These are phyloP conservation scores for Physcomitrellopsis africana DNA, from an alignment of 225 moss, liverwort and hornwort species.

Conservation along the genomic window DNA sequence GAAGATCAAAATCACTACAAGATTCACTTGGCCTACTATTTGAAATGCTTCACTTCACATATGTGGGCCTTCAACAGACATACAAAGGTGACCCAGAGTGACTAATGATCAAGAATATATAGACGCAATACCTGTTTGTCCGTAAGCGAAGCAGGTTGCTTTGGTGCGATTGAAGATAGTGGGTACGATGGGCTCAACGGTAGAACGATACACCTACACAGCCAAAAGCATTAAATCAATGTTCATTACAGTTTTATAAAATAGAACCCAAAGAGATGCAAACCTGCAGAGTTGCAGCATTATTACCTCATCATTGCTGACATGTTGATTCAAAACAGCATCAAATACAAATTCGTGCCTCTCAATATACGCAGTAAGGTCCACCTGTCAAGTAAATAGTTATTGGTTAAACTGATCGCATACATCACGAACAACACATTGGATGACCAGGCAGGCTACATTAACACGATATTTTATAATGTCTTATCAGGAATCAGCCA, in stretches of 20 bases:
- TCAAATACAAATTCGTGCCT: constrained; percentile 85
- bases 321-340: constrained; percentile 80
- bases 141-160: constrained; percentile 87
- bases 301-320: constrained; percentile 79
- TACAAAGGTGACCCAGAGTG: background rate
- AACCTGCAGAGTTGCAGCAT: background rate
- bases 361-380: constrained; percentile 83
- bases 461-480: background rate
- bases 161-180: constrained; percentile 82
- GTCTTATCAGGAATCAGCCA: too few species aligned
- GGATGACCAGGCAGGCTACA: background rate
- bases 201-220: constrained; percentile 76
- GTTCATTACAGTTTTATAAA: background rate
- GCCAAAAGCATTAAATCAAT: constrained; percentile 1
- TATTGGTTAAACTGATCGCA: background rate
- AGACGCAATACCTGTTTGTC: constrained; percentile 77
- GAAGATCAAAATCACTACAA: constrained; percentile 1
- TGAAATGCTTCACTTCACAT: constrained; percentile 10
- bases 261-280: background rate
- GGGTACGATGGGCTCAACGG: constrained; percentile 88
- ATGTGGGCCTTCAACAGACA: constrained; percentile 2
- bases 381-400: constrained; percentile 52
- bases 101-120: background rate
- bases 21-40: background rate
- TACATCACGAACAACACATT: background rate